These are phyloP conservation scores for Ascodesmis nigricans DNA, from an alignment of 495 filamentous ascomycete genomes.

Conservation along the genomic window DNA sequence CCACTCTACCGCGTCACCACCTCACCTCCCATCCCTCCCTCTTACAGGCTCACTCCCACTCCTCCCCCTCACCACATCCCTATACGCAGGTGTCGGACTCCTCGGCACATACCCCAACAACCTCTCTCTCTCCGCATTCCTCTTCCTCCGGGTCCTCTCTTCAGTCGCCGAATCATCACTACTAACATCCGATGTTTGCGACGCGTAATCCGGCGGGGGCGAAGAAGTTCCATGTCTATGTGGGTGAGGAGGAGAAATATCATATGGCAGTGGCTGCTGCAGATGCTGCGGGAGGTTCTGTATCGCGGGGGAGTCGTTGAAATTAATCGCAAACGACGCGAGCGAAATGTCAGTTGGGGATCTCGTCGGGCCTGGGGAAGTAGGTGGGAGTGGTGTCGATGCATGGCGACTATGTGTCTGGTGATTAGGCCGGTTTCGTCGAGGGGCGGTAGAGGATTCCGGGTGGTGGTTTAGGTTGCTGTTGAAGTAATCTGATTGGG, in stretches of 20 bases:
- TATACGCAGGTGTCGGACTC: constrained; percentile 19
- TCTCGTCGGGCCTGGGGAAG: constrained; percentile 71
- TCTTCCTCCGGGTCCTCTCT: constrained; percentile 4
- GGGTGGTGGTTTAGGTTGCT: constrained; percentile 21
- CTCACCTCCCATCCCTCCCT: too few species aligned
- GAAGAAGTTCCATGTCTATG: too few species aligned
- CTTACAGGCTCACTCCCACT: too few species aligned
- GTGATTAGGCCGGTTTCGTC: constrained; percentile 30
- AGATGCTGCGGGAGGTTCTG: constrained; percentile 12
- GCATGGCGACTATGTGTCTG: too few species aligned
- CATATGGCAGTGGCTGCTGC: background rate
- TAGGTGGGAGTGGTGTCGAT: constrained; percentile 30
- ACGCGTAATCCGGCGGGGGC: constrained; percentile 17
- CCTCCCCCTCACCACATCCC: constrained; percentile 16
- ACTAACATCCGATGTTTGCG: constrained; percentile 8
- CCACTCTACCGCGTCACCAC: too few species aligned
- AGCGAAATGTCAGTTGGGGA: constrained; percentile 95
- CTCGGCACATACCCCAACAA: constrained; percentile 6
- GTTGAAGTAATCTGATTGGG: constrained; percentile 24
- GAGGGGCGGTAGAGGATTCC: constrained; percentile 23
- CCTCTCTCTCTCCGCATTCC: constrained; percentile 10
- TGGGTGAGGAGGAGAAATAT: constrained; percentile 4
- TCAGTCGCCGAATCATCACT: constrained; percentile 13
- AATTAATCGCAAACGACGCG: constrained; percentile 41
- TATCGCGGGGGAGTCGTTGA: too few species aligned